Evolutionary conservation across 2,329 filamentous ascomycete genomes (phyloP).

Genomic region (Ophiostoma ips): DNA sequence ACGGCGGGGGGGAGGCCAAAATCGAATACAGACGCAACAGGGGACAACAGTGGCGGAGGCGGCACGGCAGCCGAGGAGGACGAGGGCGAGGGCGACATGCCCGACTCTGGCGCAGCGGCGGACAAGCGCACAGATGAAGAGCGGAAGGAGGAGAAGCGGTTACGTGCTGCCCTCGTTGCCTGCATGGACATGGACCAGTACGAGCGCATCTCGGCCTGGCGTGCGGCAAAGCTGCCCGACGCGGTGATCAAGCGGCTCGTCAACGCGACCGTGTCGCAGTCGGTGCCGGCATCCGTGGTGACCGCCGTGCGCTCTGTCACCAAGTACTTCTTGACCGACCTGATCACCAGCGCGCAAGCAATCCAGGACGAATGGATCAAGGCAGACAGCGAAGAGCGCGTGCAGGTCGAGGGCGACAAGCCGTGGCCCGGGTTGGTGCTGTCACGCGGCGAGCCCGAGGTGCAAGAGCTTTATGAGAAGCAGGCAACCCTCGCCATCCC

Average conservation of each 20-base stretch:
- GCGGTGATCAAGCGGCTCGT: slow-evolving; percentile 60
- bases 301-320: slow-evolving; percentile 63
- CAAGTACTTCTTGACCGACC: slow-evolving; percentile 63
- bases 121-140: slow-evolving; percentile 33
- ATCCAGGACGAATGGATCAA: slow-evolving; percentile 60
- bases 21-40: slow-evolving; percentile 12
- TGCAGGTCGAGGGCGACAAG: slow-evolving; percentile 39
- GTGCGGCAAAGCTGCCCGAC: slow-evolving; percentile 53
- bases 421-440: slow-evolving; percentile 21
- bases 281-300: slow-evolving; percentile 58
- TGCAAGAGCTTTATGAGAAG: slow-evolving; percentile 21
- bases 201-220: slow-evolving; percentile 56
- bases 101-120: slow-evolving; percentile 18
- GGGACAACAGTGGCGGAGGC: slow-evolving; percentile 27
- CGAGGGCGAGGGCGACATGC: slow-evolving; percentile 21
- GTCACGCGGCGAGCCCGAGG: slow-evolving; percentile 16
- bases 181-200: slow-evolving; percentile 54
- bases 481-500: slow-evolving; percentile 18
- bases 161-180: slow-evolving; percentile 47
- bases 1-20: slow-evolving; percentile 20
- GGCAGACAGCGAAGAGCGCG: slow-evolving; percentile 41
- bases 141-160: slow-evolving; percentile 50
- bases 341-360: slow-evolving; percentile 57
- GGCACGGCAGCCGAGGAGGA: slow-evolving; percentile 28
- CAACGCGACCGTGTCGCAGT: slow-evolving; percentile 70